A percentile compares a stretch with the other conserved stretches of the same genome.
Evolutionary conservation across 1,284 basidiomycete genomes (phyloP).

Genomic region (Sutorius eximius): DNA sequence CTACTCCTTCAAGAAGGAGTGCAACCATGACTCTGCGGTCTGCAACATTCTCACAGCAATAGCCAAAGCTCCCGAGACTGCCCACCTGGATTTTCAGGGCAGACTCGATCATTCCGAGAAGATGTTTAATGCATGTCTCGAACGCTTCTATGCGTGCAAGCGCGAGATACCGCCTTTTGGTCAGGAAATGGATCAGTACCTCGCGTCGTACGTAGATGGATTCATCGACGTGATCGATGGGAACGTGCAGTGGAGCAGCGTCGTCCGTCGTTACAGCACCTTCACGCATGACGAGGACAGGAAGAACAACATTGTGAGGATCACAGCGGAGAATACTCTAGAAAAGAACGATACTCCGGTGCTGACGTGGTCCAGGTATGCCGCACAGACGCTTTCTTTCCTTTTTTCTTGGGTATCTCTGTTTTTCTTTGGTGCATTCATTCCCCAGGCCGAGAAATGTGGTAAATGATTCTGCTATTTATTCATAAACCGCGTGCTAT

Average conservation of each 20-base stretch:
- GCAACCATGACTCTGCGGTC: background rate
- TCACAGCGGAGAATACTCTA: too few relatives aligned
- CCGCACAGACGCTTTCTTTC: too few relatives aligned
- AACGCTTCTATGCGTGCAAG: constrained; percentile 8
- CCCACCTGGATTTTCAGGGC: constrained; percentile 22
- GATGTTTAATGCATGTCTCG: constrained; percentile 11
- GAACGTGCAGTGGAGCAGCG: background rate
- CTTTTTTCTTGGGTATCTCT: too few relatives aligned
- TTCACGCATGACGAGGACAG: constrained; percentile 1
- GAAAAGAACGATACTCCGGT: too few relatives aligned
- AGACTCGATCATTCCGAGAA: constrained; percentile 14
- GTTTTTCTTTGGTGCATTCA: too few relatives aligned
- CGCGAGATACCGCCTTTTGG: constrained; percentile 6
- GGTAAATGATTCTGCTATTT: too few relatives aligned
- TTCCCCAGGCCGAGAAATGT: too few relatives aligned
- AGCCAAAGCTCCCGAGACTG: constrained; percentile 14
- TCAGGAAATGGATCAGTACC: background rate
- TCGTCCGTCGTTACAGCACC: background rate
- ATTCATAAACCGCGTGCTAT: too few relatives aligned
- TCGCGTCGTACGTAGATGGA: background rate
- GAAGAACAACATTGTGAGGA: background rate
- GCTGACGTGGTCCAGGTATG: too few relatives aligned
- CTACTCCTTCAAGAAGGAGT: background rate
- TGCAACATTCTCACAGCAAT: constrained; percentile 17
- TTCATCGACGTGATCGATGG: background rate